Conservation (phyloP, 2,329 filamentous ascomycete genomes). For the Chaetomiaceae sp. region DNA sequence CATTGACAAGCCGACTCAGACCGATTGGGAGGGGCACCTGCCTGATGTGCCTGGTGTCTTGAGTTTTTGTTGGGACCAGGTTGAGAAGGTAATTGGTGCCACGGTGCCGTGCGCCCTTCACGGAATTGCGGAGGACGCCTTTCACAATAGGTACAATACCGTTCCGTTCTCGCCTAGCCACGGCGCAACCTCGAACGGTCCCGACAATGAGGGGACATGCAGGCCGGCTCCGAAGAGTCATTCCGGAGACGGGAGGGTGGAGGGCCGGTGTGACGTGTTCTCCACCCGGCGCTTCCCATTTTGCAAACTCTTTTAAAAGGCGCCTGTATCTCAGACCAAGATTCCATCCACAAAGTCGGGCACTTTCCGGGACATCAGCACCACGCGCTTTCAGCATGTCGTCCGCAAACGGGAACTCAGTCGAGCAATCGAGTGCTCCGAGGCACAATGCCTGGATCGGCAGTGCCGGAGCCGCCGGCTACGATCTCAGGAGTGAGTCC, state of each 20-base stretch:
- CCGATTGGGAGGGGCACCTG: no score
- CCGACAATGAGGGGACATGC: neutral
- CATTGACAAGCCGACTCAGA: no score
- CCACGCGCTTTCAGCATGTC: slow-evolving; percentile 12
- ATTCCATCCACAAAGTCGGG: neutral
- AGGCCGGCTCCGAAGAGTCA: slow-evolving; percentile 8
- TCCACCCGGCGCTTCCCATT: neutral
- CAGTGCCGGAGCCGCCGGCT: slow-evolving; percentile 31
- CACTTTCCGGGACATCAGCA: slow-evolving; percentile 1
- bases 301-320: neutral
- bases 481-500: slow-evolving; percentile 32
- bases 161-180: no score
- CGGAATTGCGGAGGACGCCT: no score
- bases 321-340: neutral
- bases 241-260: neutral
- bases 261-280: neutral
- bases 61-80: no score
- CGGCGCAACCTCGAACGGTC: no score
- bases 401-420: neutral
- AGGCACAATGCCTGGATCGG: slow-evolving; percentile 30
- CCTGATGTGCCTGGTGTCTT: no score
- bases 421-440: neutral
- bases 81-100: no score
- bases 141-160: no score
- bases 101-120: no score